Base-by-base conservation (phyloP, 352 stramenopile genomes). In the Phytopythium litorale region DNA sequence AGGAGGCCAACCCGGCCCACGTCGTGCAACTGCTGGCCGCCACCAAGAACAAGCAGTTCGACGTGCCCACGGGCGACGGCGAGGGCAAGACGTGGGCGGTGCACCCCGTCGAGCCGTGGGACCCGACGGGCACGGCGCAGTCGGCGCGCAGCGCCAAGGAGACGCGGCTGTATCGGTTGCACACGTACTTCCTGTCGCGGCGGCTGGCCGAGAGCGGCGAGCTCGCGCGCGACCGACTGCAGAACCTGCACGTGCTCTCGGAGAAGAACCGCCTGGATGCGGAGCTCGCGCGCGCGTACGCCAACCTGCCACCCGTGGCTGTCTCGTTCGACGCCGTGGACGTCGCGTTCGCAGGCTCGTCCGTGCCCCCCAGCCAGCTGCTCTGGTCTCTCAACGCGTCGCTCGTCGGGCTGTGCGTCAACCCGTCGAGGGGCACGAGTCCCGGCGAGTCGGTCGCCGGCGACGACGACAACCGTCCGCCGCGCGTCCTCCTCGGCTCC, bases 21-120 rank as follows among this genome's bases (percentile, higher is more conserved):
- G 84, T 99, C 62, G 84, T 98, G 40, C 94, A 99, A 76, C 81
- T 99, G 49, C 49, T 98, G 15, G 94, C 93, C 30, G 84, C 81
- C 30, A 96, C 87, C 40, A 92, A 92, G 64, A 93, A 81, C 71
- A 94, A 96, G 61, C 82, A 90, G 60, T 96, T 96, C 54, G 72
- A 87, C 33, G 76, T 96, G 32, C 84, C 87, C 2, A 79, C 73
- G 0, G 60, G 50, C 1, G 38, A 35, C 40, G 54, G 18, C 7
- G 23, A 35, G 0, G 67, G 58, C 53, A 70, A 72, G 19, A 64
- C 57, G 16, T 94, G 84, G 84, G 56, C 49, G 3, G 64, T 94
- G 43, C 78, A 91, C 49, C 71, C 71, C 32, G 73, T 94, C 9
- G 70, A 66, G 21, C 82, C 84, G 15, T 94, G 84, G 84, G 81